Evolutionary conservation across 805 yeast species (phyloP).

Genomic region (Alloascoidea hylecoeti): DNA sequence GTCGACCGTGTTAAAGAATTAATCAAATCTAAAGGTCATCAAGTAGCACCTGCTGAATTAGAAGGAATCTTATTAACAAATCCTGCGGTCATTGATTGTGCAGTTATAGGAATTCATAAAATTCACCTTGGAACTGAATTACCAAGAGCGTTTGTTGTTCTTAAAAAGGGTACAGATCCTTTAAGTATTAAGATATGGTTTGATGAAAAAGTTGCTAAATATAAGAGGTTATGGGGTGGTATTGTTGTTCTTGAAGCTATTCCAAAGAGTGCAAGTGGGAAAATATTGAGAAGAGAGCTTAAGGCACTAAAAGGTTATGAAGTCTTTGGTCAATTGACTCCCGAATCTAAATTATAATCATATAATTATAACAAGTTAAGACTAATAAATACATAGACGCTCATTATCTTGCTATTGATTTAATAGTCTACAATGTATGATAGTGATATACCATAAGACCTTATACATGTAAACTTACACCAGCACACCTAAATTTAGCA

Average conservation of each 20-base stretch:
- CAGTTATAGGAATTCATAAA: conserved; percentile 11
- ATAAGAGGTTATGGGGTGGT: conserved; percentile 2
- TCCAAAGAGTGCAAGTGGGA: conserved; percentile 2
- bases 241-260: background rate
- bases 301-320: background rate
- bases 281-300: conserved; percentile 1
- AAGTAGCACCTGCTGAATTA: conserved; percentile 14
- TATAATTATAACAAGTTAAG: no score
- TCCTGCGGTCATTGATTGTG: conserved; percentile 11
- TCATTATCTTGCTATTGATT: no score
- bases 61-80: conserved; percentile 11
- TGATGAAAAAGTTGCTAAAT: conserved; percentile 2
- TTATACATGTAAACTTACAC: no score
- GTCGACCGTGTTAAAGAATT: conserved; percentile 5
- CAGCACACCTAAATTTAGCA: no score
- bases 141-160: conserved; percentile 12
- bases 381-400: no score
- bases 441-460: no score
- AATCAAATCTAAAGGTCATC: conserved; percentile 10
- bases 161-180: conserved; percentile 3
- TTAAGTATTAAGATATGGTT: conserved; percentile 2
- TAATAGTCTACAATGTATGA: no score
- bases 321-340: no score
- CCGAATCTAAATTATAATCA: no score
- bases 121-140: conserved; percentile 10